Percentiles rank a stretch among this genome's conserved stretches.
These are phyloP conservation scores for Chamaecrista fasciculata DNA, from an alignment of 306 rosid species.

Conservation along the genomic window DNA sequence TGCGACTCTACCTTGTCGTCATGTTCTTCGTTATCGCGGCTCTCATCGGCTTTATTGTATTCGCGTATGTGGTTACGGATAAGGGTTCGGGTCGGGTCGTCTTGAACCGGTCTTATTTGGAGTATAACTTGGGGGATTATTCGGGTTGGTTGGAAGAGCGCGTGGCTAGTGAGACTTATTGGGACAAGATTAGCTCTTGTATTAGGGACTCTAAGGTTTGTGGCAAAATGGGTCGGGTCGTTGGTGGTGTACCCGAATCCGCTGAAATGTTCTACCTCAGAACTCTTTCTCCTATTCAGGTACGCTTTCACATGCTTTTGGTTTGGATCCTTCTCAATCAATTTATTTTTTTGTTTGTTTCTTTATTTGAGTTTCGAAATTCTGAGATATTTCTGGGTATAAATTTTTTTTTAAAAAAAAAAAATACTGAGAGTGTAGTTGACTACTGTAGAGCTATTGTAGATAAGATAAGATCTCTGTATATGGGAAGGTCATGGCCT, in stretches of 20 bases:
- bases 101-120: slow-evolving; percentile 39
- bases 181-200: slow-evolving; percentile 75
- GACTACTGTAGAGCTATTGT: too few relatives aligned
- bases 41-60: slow-evolving; percentile 76
- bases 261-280: slow-evolving; percentile 60
- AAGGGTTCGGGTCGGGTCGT: slow-evolving; percentile 67
- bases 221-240: slow-evolving; percentile 26
- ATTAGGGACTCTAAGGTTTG: slow-evolving; percentile 70
- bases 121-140: slow-evolving; percentile 61
- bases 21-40: slow-evolving; percentile 79
- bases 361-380: too few relatives aligned
- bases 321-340: too few relatives aligned
- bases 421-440: too few relatives aligned
- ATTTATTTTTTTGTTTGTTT: too few relatives aligned
- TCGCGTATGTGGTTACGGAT: slow-evolving; percentile 83
- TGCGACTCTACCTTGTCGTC: slow-evolving; percentile 65
- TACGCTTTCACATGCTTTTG: too few relatives aligned
- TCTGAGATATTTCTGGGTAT: too few relatives aligned
- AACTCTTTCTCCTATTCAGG: slow-evolving; percentile 65
- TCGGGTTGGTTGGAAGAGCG: slow-evolving; percentile 79
- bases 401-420: too few relatives aligned
- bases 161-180: slow-evolving; percentile 47
- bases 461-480: slow-evolving; percentile 1
- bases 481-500: slow-evolving; percentile 1
- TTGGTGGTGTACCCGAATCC: slow-evolving; percentile 56